These are phyloP conservation scores for Botrytis fabae DNA, from an alignment of 2,329 filamentous ascomycete species.

Conservation along the genomic window DNA sequence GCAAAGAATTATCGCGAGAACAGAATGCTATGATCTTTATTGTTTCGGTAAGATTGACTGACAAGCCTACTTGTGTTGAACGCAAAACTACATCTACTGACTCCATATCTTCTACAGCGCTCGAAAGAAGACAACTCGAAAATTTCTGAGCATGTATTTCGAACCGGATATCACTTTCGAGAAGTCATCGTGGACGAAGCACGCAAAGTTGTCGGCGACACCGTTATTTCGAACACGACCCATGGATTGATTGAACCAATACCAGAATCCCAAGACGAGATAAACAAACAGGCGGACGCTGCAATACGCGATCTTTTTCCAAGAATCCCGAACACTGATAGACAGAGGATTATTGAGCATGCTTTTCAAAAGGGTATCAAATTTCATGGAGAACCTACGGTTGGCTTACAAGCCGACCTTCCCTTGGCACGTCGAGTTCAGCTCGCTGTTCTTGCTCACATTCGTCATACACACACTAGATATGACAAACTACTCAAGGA, in stretches of 20 bases:
- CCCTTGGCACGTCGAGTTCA: constrained; percentile 62
- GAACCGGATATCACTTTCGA: constrained; percentile 61
- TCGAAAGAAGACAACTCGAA: constrained; percentile 37
- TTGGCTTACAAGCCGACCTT: constrained; percentile 57
- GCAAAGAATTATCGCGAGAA: constrained; percentile 65
- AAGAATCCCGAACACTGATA: constrained; percentile 64
- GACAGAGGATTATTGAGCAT: constrained; percentile 61
- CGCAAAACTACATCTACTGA: constrained; percentile 19
- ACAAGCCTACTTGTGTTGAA: constrained; percentile 2
- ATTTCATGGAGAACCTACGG: constrained; percentile 55
- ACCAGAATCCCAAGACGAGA: constrained; percentile 58
- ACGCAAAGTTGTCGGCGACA: constrained; percentile 38
- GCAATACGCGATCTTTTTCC: constrained; percentile 65
- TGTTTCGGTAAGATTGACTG: constrained; percentile 55
- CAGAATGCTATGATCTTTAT: constrained; percentile 65
- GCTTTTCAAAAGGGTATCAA: constrained; percentile 59
- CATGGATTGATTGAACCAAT: constrained; percentile 54
- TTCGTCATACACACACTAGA: constrained; percentile 65
- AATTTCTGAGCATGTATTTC: constrained; percentile 52
- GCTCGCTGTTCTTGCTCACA: constrained; percentile 65
- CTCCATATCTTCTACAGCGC: constrained; percentile 22
- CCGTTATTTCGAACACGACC: constrained; percentile 35
- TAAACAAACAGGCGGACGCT: constrained; percentile 62
- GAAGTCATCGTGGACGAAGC: constrained; percentile 61
- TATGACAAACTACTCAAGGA: constrained; percentile 63